Evolutionary conservation across 2,329 filamentous ascomycete genomes (phyloP).

Genomic region (Pseudocercospora pini-densiflorae): DNA sequence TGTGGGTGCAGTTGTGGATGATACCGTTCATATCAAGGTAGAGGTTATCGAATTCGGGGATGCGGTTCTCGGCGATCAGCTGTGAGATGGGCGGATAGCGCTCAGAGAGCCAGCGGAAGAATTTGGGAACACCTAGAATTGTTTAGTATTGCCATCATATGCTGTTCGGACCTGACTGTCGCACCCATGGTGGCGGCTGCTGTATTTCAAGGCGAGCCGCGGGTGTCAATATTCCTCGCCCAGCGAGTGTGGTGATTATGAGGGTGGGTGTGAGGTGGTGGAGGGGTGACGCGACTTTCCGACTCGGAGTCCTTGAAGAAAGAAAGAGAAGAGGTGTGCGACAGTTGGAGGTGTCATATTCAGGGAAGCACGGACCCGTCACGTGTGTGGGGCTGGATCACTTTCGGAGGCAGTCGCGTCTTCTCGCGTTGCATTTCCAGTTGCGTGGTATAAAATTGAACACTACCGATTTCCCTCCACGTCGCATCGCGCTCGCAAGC

Average conservation of each 20-base stretch:
- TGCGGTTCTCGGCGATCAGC: constrained; percentile 97
- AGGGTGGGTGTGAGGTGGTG: constrained; percentile 14
- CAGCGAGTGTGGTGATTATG: constrained; percentile 10
- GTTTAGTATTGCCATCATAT: constrained; percentile 34
- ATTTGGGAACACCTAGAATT: constrained; percentile 78
- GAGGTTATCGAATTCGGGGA: constrained; percentile 97
- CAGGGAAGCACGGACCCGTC: neutral
- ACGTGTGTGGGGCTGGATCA: neutral
- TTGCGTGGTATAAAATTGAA: neutral
- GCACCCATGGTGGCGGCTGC: constrained; percentile 41
- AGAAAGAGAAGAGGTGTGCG: constrained; percentile 24
- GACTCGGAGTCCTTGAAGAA: constrained; percentile 46
- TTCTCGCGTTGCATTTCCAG: neutral
- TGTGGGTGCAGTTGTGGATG: constrained; percentile 99
- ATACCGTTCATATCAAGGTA: constrained; percentile 99
- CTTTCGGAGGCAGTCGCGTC: neutral
- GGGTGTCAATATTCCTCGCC: constrained; percentile 16
- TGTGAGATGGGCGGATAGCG: constrained; percentile 98
- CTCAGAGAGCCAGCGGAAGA: constrained; percentile 99
- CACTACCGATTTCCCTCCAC: neutral
- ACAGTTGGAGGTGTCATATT: neutral
- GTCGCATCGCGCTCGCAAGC: neutral
- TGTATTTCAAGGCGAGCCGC: constrained; percentile 37
- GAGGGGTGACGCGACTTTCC: constrained; percentile 23
- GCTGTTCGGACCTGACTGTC: constrained; percentile 6